phyloP scores from a whole-genome alignment of 345 rosid species.

The Salix exigua region DNA sequence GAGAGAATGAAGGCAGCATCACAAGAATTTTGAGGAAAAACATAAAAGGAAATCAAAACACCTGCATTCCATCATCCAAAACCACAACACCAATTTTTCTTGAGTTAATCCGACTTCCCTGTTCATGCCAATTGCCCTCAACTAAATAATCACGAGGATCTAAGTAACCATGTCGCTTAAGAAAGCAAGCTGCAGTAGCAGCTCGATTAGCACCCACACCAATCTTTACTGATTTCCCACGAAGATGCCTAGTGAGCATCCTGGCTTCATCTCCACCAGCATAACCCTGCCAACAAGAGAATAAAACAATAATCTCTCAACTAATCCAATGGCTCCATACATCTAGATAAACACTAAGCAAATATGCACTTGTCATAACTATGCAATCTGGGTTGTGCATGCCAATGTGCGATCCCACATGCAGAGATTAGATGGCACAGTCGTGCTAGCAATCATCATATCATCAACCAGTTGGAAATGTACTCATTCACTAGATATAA shows the following conservation, averaged over 20 bases:
- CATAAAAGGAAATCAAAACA: constrained; percentile 6
- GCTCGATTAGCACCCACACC: constrained; percentile 76
- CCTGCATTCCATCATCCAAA: constrained; percentile 97
- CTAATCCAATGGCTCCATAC: background rate
- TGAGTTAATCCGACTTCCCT: constrained; percentile 15
- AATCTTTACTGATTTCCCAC: constrained; percentile 36
- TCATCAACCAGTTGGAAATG: too few relatives aligned
- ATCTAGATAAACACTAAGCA: too few relatives aligned
- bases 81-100: constrained; percentile 44
- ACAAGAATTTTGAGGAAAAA: background rate
- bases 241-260: constrained; percentile 72
- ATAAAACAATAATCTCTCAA: background rate
- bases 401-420: too few relatives aligned
- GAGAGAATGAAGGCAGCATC: background rate
- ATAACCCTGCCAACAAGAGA: constrained; percentile 53
- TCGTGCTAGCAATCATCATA: too few relatives aligned
- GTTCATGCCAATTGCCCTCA: constrained; percentile 15
- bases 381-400: too few relatives aligned
- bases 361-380: too few relatives aligned
- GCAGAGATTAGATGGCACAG: too few relatives aligned
- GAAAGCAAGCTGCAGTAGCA: constrained; percentile 48
- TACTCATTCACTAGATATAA: too few relatives aligned
- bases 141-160: constrained; percentile 24
- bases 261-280: constrained; percentile 87
- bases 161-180: constrained; percentile 48